phyloP scores from a whole-genome alignment of 352 stramenopile species.

The Pythium aphanidermatum region DNA sequence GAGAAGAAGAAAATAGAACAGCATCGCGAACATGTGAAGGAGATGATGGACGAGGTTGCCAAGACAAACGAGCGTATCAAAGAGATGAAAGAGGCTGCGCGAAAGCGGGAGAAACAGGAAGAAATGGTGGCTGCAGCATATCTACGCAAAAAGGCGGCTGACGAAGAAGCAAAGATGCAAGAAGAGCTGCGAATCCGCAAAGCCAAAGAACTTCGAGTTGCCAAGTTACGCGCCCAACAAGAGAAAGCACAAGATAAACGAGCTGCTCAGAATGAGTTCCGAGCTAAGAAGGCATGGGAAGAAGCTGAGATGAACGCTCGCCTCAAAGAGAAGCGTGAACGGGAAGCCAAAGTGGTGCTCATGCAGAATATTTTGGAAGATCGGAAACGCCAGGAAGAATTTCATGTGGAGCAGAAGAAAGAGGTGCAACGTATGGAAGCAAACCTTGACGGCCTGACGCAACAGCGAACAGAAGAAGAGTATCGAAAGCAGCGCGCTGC shows the following conservation, averaged over 20 bases:
- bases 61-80: slow-evolving; percentile 66
- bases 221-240: slow-evolving; percentile 72
- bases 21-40: slow-evolving; percentile 35
- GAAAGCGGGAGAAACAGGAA: slow-evolving; percentile 49
- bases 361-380: slow-evolving; percentile 47
- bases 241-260: slow-evolving; percentile 81
- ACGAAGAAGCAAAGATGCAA: slow-evolving; percentile 63
- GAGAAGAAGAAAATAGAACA: slow-evolving; percentile 51
- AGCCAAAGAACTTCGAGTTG: slow-evolving; percentile 58
- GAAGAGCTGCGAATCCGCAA: slow-evolving; percentile 60
- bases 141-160: slow-evolving; percentile 58
- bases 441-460: slow-evolving; percentile 37
- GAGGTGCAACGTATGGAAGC: slow-evolving; percentile 30
- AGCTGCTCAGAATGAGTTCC: slow-evolving; percentile 55
- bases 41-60: slow-evolving; percentile 39
- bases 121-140: slow-evolving; percentile 59
- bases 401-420: slow-evolving; percentile 37
- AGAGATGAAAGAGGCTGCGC: slow-evolving; percentile 49
- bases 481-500: slow-evolving; percentile 30
- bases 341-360: slow-evolving; percentile 30
- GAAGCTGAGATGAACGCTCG: slow-evolving; percentile 50
- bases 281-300: slow-evolving; percentile 69
- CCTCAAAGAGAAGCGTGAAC: slow-evolving; percentile 44
- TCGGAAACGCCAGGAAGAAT: slow-evolving; percentile 49
- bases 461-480: slow-evolving; percentile 36